Evolutionary conservation across 2,329 filamentous ascomycete species (phyloP).

Genomic region (Hypoxylon sp.): DNA sequence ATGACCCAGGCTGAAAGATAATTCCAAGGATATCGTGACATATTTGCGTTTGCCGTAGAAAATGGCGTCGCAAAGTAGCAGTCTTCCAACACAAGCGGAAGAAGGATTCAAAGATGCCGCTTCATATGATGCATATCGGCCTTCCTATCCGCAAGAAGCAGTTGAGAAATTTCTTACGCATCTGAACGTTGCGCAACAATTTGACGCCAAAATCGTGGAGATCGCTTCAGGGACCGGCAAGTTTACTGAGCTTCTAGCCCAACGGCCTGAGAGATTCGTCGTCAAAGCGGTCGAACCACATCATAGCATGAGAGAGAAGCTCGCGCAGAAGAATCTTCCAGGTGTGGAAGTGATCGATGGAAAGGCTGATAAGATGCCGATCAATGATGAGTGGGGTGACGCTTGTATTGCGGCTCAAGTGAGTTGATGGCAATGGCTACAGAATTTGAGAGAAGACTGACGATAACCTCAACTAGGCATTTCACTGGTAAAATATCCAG

Average conservation of each 20-base stretch:
- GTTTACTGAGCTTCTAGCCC: constrained; percentile 74
- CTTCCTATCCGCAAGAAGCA: constrained; percentile 73
- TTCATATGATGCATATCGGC: constrained; percentile 77
- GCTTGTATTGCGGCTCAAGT: constrained; percentile 78
- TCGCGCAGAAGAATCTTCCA: constrained; percentile 70
- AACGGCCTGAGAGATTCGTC: constrained; percentile 70
- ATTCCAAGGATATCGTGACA: neutral
- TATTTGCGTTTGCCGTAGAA: neutral
- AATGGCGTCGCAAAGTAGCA: constrained; percentile 44
- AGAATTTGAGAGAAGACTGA: constrained; percentile 26
- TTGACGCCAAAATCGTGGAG: constrained; percentile 70
- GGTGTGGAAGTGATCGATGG: constrained; percentile 71
- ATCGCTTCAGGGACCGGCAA: constrained; percentile 79
- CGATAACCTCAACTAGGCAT: constrained; percentile 52
- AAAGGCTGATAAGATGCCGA: constrained; percentile 69
- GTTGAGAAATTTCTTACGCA: constrained; percentile 70
- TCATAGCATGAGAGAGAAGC: constrained; percentile 73
- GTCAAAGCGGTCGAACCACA: constrained; percentile 77
- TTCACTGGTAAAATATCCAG: constrained; percentile 65
- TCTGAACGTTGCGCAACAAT: constrained; percentile 64
- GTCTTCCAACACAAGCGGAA: constrained; percentile 58
- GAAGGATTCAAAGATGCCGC: constrained; percentile 76
- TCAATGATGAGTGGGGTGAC: constrained; percentile 72
- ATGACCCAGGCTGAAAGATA: neutral
- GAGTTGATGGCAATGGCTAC: constrained; percentile 23